phyloP scores from a whole-genome alignment of 805 yeast genomes.

The Metschnikowia lochheadii region DNA sequence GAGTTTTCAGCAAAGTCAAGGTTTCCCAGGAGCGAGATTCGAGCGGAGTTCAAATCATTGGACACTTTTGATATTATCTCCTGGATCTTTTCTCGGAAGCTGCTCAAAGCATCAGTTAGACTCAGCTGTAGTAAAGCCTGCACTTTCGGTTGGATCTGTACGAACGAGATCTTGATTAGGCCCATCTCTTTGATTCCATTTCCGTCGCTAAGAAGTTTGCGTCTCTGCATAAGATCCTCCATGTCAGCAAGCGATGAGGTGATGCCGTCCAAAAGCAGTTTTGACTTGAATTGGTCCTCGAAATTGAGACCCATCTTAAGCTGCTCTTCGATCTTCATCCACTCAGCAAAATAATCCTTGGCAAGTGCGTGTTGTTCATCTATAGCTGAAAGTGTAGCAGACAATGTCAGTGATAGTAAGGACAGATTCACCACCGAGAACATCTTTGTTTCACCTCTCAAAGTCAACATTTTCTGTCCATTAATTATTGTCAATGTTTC shows the following conservation, averaged over 20 bases:
- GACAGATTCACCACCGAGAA: neutral
- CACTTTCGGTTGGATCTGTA: conserved; percentile 4
- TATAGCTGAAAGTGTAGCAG: neutral
- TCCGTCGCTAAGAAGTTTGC: neutral
- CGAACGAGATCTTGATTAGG: conserved; percentile 4
- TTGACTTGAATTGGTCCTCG: neutral
- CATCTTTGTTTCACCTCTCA: neutral
- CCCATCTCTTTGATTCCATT: neutral
- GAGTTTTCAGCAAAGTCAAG: conserved; percentile 1
- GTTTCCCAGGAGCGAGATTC: neutral
- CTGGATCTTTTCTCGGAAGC: conserved; percentile 6
- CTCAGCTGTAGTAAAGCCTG: neutral
- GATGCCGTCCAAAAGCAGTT: neutral
- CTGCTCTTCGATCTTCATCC: neutral
- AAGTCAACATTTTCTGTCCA: conserved; percentile 5
- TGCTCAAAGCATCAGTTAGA: neutral
- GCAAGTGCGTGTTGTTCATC: neutral
- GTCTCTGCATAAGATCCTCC: neutral
- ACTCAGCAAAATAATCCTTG: neutral
- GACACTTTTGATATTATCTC: neutral
- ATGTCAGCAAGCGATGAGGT: neutral
- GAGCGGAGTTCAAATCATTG: conserved; percentile 7
- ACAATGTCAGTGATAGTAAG: neutral
- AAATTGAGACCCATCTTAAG: neutral
- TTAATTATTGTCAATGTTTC: conserved; percentile 18